A percentile compares a stretch with the other conserved stretches of the same genome.
Evolutionary conservation across 495 filamentous ascomycete species (phyloP).

Genomic region (Schizothecium vesticola): DNA sequence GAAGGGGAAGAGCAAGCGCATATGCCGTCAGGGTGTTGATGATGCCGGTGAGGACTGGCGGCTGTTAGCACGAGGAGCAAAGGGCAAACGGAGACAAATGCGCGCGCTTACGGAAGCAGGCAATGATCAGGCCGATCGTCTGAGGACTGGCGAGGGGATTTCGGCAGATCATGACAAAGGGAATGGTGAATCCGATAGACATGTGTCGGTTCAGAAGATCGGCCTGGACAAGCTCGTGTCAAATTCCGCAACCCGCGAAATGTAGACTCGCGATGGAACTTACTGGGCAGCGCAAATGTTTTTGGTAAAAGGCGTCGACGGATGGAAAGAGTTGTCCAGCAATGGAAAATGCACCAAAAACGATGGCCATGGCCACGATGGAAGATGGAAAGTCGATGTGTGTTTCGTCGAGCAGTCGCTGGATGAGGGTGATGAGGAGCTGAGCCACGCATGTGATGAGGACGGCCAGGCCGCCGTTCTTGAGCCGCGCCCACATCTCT

Average conservation of each 20-base stretch:
- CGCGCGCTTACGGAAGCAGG: slow-evolving; percentile 33
- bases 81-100: background rate
- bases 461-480: slow-evolving; percentile 19
- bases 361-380: slow-evolving; percentile 27
- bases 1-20: slow-evolving; percentile 17
- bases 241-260: background rate
- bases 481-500: background rate
- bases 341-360: slow-evolving; percentile 17
- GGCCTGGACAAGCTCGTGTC: slow-evolving; percentile 13
- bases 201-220: slow-evolving; percentile 45
- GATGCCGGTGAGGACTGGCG: slow-evolving; percentile 25
- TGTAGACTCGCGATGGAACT: slow-evolving; percentile 1
- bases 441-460: slow-evolving; percentile 21
- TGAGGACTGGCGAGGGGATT: slow-evolving; percentile 27
- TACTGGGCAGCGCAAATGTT: slow-evolving; percentile 32
- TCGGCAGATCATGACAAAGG: slow-evolving; percentile 41
- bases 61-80: slow-evolving; percentile 5
- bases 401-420: slow-evolving; percentile 13
- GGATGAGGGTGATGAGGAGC: slow-evolving; percentile 24
- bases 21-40: slow-evolving; percentile 25
- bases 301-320: slow-evolving; percentile 29
- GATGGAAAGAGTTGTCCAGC: slow-evolving; percentile 8
- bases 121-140: slow-evolving; percentile 32
- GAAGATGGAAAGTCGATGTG: slow-evolving; percentile 27
- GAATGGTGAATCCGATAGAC: slow-evolving; percentile 44